A percentile compares a stretch with the other conserved stretches of the same genome.
These are phyloP conservation scores for Tetrahymena malaccensis DNA, from an alignment of 73 alveolate genomes.

Conservation along the genomic window DNA sequence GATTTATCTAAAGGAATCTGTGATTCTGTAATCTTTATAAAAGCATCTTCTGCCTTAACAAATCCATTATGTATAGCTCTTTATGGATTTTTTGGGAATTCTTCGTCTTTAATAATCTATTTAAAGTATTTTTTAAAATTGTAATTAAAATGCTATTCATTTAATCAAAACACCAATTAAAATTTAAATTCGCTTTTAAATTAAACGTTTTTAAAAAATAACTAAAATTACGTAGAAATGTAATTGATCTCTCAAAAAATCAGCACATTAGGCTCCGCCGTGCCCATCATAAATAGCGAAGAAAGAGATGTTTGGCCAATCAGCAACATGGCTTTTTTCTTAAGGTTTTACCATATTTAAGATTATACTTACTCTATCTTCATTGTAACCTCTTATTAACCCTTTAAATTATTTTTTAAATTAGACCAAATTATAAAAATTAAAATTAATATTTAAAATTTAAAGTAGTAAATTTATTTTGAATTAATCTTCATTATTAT, in stretches of 20 bases:
- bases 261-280: constrained; percentile 60
- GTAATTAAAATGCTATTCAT: background rate
- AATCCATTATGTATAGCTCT: constrained; percentile 48
- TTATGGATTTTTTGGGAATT: constrained; percentile 52
- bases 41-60: constrained; percentile 50
- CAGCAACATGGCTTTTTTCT: constrained; percentile 8
- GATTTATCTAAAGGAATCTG: constrained; percentile 60
- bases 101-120: constrained; percentile 21
- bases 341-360: constrained; percentile 56
- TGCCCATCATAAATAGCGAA: constrained; percentile 59
- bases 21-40: constrained; percentile 44
- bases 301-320: constrained; percentile 61
- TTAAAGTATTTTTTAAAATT: background rate
- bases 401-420: constrained; percentile 42
- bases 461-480: no score
- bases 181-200: no score
- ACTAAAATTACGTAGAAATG: constrained; percentile 49
- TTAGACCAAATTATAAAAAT: no score
- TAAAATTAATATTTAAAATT: no score
- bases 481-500: no score
- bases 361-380: constrained; percentile 72
- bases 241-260: constrained; percentile 54
- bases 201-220: background rate
- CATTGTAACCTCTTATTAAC: constrained; percentile 66
- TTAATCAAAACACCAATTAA: no score